Base-by-base conservation (phyloP, 352 stramenopile species). In the Pythium brachiatum region DNA sequence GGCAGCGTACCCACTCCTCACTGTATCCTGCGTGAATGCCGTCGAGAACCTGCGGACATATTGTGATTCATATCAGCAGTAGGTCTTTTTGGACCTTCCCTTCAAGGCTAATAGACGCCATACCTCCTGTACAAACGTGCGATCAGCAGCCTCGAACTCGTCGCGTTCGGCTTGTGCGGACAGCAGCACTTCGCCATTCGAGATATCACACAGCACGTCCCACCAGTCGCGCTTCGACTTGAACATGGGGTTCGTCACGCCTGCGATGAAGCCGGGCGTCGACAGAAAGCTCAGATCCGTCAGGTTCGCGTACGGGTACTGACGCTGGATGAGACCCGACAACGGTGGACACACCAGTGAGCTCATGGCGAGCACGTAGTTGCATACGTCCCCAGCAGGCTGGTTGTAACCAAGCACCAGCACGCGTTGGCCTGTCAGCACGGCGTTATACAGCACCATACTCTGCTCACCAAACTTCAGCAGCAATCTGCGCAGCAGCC, bases 191-290 rank as follows among this genome's bases (percentile, higher is more conserved):
- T 94, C 84, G 7, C 87, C 86, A 6, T 68, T 96, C 5, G 85
- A 90, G 50, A 96, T 81, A 68, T 97, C 88, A 41, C 86, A 95
- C 23, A 96, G 68, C 21, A 97, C 78, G 62, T 97, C 89, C 89
- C 89, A 97, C 89, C 89, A 97, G 52, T 96, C 88, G 21, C 77
- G 76, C 64, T 95, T 94, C 54, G 83, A 88, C 65, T 95, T 94
- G 63, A 97, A 97, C 88, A 97, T 96, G 1, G 89, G 89, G 56
- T 97, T 97, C 18, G 88, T 97, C 58, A 96, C 89, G 3, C 90
- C 90, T 31, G 90, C 90, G 64, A 97, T 94, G 72, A 84, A 97
- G 1, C 89, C 89, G 0, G 86, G 85, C 18, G 77, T 90, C 0
- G 75, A 76, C 25, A 97, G 60, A 60, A 97, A 97, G 36, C 78